Base-by-base conservation (phyloP, 225 moss, liverwort and hornwort genomes). In the Ulota crispa region DNA sequence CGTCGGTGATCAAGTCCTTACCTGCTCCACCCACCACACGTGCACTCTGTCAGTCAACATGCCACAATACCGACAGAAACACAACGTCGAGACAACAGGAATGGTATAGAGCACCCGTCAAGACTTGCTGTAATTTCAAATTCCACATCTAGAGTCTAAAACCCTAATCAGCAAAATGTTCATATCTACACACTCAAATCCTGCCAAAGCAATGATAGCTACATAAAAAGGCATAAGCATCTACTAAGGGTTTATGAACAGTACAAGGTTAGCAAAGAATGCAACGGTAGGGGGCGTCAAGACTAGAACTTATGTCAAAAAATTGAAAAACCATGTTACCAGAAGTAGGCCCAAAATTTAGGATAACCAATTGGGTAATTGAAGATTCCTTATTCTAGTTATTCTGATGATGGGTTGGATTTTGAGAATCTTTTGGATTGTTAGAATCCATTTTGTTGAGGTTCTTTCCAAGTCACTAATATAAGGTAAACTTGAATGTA, bases 1-100 rank as follows among this genome's bases (percentile, higher is more conserved):
- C 94, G 31, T 92, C 93, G 39, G 96, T 87, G 37, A 99, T 96
- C 78, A 99, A 89, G 78, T 99, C 99, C 86, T 94, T 96, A 15
- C 99, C 99, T 96, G 89, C 61, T 53, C 55, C 85, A 85, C 76
- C 43, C 71, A 73, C 83, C 71, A 73, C 83, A 65, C 68, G 68
- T 63, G 54, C 31, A 45, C 43, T 63, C 45, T 45, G 50, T 18
- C 50, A 18, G 77, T 83, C 55, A 85, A 73, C 37, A 77, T 34
- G 75, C 23, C 59, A n/a, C 63, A 27, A 43, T 24, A 70, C 59
- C 39, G 14, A 50, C 13, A 54, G 11, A 75, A 30, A 64, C 59
- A 36, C 30, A 62, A 52, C 45, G 4, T 9, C 28, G 66, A 77
- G 65, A 65, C 26, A 77, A 65, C 26, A 77, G 50, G 63, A 53